These are phyloP conservation scores for Smittium mucronatum DNA, from an alignment of 371 early-diverging fungal species.

Conservation along the genomic window DNA sequence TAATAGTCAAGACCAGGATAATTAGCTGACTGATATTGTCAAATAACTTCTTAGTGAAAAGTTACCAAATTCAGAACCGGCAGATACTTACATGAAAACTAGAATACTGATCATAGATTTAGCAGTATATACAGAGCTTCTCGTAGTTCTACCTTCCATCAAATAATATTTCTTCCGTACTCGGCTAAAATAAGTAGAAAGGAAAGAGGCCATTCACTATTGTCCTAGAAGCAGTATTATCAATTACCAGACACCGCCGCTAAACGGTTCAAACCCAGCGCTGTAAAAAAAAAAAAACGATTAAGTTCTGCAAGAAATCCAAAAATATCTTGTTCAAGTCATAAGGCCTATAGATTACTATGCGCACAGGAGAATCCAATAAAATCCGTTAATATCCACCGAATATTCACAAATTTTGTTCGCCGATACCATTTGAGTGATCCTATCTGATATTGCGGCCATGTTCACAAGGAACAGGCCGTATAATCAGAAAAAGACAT, in stretches of 20 bases:
- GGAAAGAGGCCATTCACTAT: background rate
- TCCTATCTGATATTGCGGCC: constrained; percentile 2
- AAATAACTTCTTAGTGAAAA: background rate
- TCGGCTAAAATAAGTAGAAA: background rate
- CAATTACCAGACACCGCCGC: background rate
- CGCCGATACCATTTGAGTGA: background rate
- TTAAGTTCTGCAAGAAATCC: background rate
- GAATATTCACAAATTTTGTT: background rate
- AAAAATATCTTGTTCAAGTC: background rate
- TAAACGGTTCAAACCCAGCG: background rate
- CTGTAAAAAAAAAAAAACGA: background rate
- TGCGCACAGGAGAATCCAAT: background rate
- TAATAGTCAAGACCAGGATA: background rate
- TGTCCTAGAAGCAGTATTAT: background rate
- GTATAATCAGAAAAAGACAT: background rate
- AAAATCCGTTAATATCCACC: background rate
- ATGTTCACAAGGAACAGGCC: background rate
- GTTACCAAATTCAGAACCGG: background rate
- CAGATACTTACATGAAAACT: background rate
- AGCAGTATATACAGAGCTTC: background rate
- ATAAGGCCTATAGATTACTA: background rate
- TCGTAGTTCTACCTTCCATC: no score
- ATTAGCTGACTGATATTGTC: background rate
- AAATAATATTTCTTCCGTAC: background rate
- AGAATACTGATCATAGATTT: background rate